Evolutionary conservation across 441 rosid species (phyloP).

Genomic region (Melastoma candidum): DNA sequence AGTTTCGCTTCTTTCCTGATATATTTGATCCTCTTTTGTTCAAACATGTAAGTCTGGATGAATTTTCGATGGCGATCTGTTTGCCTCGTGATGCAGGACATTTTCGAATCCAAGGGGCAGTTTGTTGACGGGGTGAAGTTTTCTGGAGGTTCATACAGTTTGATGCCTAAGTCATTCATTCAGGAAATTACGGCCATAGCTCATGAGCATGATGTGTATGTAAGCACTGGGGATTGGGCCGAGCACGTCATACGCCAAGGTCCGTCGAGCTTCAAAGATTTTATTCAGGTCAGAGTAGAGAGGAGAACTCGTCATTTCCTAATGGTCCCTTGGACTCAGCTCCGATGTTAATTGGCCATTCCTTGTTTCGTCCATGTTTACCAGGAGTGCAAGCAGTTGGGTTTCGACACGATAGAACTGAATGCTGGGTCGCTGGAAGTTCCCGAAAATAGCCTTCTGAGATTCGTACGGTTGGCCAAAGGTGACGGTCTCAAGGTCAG

Average conservation of each 20-base stretch:
- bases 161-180: conserved; percentile 62
- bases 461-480: conserved; percentile 76
- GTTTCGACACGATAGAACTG: conserved; percentile 79
- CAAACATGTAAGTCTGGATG: too few relatives aligned
- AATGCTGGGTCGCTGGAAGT: conserved; percentile 65
- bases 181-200: conserved; percentile 63
- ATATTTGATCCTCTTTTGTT: neutral
- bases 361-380: conserved; percentile 1
- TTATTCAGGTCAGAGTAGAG: conserved; percentile 44
- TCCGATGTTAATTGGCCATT: neutral
- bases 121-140: conserved; percentile 90
- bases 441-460: conserved; percentile 73
- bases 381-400: conserved; percentile 79
- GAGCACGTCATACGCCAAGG: conserved; percentile 63
- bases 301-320: neutral
- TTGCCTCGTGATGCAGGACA: conserved; percentile 33
- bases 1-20: too few relatives aligned
- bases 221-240: conserved; percentile 89
- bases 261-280: conserved; percentile 66
- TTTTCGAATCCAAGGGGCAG: conserved; percentile 75
- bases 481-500: conserved; percentile 69
- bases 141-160: conserved; percentile 75
- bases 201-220: conserved; percentile 73
- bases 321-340: too few relatives aligned
- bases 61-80: neutral